Percentiles rank a stretch among this genome's conserved stretches.
These are phyloP conservation scores for Tuber calosporum DNA, from an alignment of 495 filamentous ascomycete species.

Conservation along the genomic window DNA sequence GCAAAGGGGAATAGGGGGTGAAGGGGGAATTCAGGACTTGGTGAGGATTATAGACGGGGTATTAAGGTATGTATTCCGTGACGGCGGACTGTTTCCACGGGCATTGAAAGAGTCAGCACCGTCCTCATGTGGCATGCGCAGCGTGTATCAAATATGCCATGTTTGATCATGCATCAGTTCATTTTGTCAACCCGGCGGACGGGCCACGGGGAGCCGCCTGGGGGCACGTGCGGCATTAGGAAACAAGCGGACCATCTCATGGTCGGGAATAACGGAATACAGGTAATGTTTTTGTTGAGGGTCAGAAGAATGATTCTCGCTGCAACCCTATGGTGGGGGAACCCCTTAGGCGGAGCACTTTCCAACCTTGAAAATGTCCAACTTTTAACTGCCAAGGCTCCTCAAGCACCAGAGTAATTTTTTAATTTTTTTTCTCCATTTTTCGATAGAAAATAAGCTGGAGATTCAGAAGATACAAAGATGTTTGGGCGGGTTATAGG, in stretches of 20 bases:
- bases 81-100: neutral
- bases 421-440: too few species aligned
- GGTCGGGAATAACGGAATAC: neutral
- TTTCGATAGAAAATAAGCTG: too few species aligned
- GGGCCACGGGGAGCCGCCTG: neutral
- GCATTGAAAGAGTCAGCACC: neutral
- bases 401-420: too few species aligned
- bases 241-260: neutral
- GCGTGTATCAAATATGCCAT: neutral
- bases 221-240: neutral
- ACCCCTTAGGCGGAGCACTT: too few species aligned
- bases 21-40: neutral
- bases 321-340: too few species aligned
- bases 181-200: neutral
- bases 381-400: too few species aligned
- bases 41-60: neutral
- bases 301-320: neutral
- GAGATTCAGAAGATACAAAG: too few species aligned
- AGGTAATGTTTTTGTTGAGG: neutral
- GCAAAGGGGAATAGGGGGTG: neutral
- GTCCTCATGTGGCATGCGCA: neutral
- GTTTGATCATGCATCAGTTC: neutral
- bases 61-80: neutral
- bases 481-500: too few species aligned
- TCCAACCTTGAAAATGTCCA: too few species aligned